These are phyloP conservation scores for Hypoxylon sp. DNA, from an alignment of 2,329 filamentous ascomycete genomes.

Conservation along the genomic window DNA sequence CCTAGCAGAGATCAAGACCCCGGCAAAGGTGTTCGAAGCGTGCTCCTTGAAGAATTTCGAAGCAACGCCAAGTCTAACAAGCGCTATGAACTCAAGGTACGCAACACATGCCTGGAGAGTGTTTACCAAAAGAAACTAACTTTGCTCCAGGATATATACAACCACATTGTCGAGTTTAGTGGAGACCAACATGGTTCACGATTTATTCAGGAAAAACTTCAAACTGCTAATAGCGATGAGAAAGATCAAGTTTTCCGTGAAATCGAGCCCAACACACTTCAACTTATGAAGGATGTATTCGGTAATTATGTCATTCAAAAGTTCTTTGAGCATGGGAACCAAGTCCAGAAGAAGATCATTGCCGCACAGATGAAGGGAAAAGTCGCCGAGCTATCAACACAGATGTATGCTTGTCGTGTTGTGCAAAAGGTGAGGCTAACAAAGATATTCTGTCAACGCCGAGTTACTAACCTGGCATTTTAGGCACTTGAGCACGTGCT, in stretches of 20 bases:
- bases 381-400: constrained; percentile 82
- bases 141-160: constrained; percentile 78
- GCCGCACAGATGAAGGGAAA: constrained; percentile 90
- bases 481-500: constrained; percentile 91
- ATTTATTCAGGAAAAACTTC: constrained; percentile 94
- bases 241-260: constrained; percentile 93
- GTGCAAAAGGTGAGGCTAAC: constrained; percentile 84
- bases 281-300: constrained; percentile 96
- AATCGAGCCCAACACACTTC: constrained; percentile 85
- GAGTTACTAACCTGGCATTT: constrained; percentile 46
- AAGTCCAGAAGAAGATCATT: constrained; percentile 90
- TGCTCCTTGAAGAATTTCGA: constrained; percentile 84
- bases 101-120: constrained; percentile 23
- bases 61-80: constrained; percentile 78
- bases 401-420: constrained; percentile 95
- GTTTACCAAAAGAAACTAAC: constrained; percentile 34
- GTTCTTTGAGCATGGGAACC: constrained; percentile 95
- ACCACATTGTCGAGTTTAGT: constrained; percentile 91
- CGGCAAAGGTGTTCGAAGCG: constrained; percentile 76
- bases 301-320: constrained; percentile 99
- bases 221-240: constrained; percentile 94
- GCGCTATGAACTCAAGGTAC: constrained; percentile 83
- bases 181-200: constrained; percentile 96
- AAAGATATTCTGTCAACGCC: neutral
- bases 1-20: constrained; percentile 70